phyloP scores from a whole-genome alignment of 305 asterid species.

The Fraxinus greggii region DNA sequence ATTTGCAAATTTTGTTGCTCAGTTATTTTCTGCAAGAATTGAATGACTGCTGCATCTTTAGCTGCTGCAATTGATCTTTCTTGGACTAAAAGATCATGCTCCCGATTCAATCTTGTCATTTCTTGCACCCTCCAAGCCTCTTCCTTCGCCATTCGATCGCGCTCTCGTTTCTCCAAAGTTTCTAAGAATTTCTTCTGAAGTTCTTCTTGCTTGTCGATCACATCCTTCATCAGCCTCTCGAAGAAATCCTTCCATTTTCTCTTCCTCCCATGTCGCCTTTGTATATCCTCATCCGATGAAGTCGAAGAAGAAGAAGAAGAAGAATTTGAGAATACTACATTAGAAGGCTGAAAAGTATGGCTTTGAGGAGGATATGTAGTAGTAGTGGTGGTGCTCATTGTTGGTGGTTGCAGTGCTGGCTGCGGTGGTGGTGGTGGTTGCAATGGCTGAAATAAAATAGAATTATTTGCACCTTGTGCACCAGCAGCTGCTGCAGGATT shows the following conservation, averaged over 20 bases:
- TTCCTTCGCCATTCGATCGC: slow-evolving; percentile 64
- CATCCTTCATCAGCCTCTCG: slow-evolving; percentile 56
- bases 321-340: slow-evolving; percentile 37
- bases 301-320: slow-evolving; percentile 72
- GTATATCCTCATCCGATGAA: slow-evolving; percentile 70
- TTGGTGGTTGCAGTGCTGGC: slow-evolving; percentile 13
- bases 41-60: slow-evolving; percentile 70
- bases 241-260: slow-evolving; percentile 80
- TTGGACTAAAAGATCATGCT: slow-evolving; percentile 65
- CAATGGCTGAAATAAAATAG: slow-evolving; percentile 30
- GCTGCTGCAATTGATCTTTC: slow-evolving; percentile 85
- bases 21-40: slow-evolving; percentile 63
- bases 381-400: background rate
- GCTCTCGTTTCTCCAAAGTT: slow-evolving; percentile 65
- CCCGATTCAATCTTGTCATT: slow-evolving; percentile 63
- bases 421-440: slow-evolving; percentile 14
- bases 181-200: slow-evolving; percentile 70
- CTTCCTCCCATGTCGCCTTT: slow-evolving; percentile 60
- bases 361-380: slow-evolving; percentile 24
- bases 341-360: slow-evolving; percentile 18
- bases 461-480: slow-evolving; percentile 23
- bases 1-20: slow-evolving; percentile 47
- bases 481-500: slow-evolving; percentile 11
- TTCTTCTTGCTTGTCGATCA: slow-evolving; percentile 71
- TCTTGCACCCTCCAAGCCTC: slow-evolving; percentile 82